Conservation (phyloP, 192 early-diverging fungal species). For the Coemansia sp. region DNA sequence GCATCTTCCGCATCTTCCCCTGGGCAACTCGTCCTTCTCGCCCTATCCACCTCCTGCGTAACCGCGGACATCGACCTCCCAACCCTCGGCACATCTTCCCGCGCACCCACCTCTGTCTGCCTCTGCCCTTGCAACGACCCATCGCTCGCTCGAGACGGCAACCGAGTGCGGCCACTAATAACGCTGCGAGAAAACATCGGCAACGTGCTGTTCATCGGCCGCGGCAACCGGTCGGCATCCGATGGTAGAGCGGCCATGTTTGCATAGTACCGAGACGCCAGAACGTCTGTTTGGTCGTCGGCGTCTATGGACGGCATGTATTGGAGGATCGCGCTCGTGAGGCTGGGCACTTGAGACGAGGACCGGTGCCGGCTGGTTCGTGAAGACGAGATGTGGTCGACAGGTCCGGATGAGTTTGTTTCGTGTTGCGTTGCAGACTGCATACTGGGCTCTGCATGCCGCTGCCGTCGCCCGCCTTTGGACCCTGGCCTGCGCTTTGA, state of each 20-base stretch:
- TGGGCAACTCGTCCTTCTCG: no score
- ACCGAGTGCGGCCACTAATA: slow-evolving; percentile 1
- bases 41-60: no score
- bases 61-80: neutral
- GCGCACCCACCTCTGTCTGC: neutral
- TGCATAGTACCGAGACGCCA: slow-evolving; percentile 46
- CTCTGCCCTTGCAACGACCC: slow-evolving; percentile 1
- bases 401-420: neutral
- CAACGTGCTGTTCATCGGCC: slow-evolving; percentile 51
- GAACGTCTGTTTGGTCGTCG: slow-evolving; percentile 18
- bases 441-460: neutral
- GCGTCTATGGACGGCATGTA: slow-evolving; percentile 42
- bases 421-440: neutral
- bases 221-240: slow-evolving; percentile 27
- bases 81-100: neutral
- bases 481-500: slow-evolving; percentile 4
- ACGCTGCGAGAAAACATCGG: slow-evolving; percentile 51
- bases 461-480: slow-evolving; percentile 1
- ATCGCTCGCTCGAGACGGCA: slow-evolving; percentile 29
- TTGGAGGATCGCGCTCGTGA: slow-evolving; percentile 36
- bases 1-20: no score
- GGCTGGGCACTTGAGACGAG: neutral
- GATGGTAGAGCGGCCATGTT: slow-evolving; percentile 35
- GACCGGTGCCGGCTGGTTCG: neutral
- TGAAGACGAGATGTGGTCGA: neutral